Percentiles rank a stretch among this genome's conserved stretches.
These are phyloP conservation scores for Apiospora sp. DNA, from an alignment of 2,329 filamentous ascomycete species.

Conservation along the genomic window DNA sequence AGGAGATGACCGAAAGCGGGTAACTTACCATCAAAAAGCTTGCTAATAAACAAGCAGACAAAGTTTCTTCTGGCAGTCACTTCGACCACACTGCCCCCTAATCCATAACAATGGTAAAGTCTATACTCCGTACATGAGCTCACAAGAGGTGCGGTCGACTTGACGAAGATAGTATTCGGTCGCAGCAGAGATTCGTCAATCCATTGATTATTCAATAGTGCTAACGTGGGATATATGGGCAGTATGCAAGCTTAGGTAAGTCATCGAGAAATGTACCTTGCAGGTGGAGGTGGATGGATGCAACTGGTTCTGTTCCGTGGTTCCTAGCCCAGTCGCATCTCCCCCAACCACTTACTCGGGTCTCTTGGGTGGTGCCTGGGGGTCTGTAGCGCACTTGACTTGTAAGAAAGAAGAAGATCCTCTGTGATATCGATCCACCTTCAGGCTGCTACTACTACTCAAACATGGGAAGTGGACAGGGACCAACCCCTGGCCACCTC, in stretches of 20 bases:
- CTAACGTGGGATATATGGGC: no score
- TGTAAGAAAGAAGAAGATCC: conserved; percentile 13
- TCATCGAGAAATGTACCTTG: not conserved
- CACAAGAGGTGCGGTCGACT: no score
- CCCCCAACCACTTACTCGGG: conserved; percentile 14
- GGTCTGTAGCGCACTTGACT: not conserved
- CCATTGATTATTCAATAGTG: no score
- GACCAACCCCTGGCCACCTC: conserved; percentile 7
- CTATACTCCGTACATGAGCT: no score
- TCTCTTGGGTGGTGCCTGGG: conserved; percentile 14
- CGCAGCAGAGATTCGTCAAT: no score
- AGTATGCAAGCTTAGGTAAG: conserved; percentile 1
- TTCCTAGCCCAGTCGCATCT: conserved; percentile 7
- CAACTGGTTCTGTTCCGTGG: not conserved
- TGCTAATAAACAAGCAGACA: not conserved
- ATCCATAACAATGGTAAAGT: not conserved
- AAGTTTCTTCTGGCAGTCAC: not conserved
- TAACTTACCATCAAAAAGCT: conserved; percentile 1
- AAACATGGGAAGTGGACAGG: conserved; percentile 18
- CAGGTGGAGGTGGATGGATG: not conserved
- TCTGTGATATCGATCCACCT: conserved; percentile 16
- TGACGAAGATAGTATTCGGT: no score
- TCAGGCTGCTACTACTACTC: conserved; percentile 16
- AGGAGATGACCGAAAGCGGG: conserved; percentile 19
- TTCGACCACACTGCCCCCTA: not conserved